Base-by-base conservation (phyloP, 176 grass and related monocot species). In the Hordeum marinum region DNA sequence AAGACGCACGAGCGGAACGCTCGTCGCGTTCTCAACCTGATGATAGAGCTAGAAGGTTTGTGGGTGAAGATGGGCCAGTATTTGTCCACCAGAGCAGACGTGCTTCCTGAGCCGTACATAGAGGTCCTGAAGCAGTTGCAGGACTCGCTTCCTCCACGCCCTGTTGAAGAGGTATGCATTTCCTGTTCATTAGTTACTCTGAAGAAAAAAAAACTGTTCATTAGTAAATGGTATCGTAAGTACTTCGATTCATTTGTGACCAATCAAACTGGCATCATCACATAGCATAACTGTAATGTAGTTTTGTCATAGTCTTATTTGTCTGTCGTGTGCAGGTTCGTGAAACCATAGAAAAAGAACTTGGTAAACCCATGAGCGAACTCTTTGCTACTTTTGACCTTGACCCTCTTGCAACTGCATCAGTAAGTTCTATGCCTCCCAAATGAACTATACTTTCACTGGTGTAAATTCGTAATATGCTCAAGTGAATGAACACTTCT, bases 21-120 rank as follows among this genome's bases (percentile, higher is more conserved):
- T 68, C 92, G 70, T 9, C 93, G 91, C 72, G 88, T 99, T 72
- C 89, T 96, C 68, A 99, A 91, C 75, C 84, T 99, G 64, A 99
- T 99, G 89, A 91, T 96, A 43, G 94, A 99, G 75, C 42, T 96
- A 42, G 93, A 99, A 89, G 96, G 96, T 70, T 87, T 99, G 64
- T 99, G 96, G 93, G 96, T 99, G 40, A 99, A 99, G 70, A 61
- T 99, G 72, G 93, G 96, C 15, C 96, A 99, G 55, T 99, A 99
- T 96, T 77, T 99, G 37, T 99, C 96, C 72, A 99, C 96, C 26
- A 89, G 96, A 90, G 93, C 94, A 34, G 96, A 99, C 86, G 94
- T 99, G 15, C 91, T 96, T 84, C 96, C 96, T 71, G 93, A 95
- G 77, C 90, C 94, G 11, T 99, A 99, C 87, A 99, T 94, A 73